Base-by-base conservation (phyloP, 345 rosid genomes). In the Alliaria petiolata region DNA sequence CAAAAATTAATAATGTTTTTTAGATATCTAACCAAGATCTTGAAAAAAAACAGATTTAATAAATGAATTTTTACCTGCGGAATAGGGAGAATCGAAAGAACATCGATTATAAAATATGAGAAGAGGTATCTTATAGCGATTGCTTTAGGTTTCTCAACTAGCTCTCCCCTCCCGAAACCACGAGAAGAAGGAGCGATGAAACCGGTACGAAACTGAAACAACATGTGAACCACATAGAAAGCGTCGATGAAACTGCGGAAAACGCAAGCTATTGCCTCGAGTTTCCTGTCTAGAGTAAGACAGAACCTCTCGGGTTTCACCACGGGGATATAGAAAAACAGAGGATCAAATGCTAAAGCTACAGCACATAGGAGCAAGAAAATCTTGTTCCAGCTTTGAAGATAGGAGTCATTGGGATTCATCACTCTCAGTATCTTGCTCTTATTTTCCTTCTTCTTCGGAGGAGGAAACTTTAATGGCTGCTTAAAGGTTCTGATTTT, bases 401-500 rank as follows among this genome's bases (percentile, higher is more conserved):
- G 79, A 75, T 64, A 70, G 0, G 69, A 53, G 13, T 65, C 82
- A 12, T 70, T 76, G 1, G 82, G 82, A 44, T 79, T 79, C 60
- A 79, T 71, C 67, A 86, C 81, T 64, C 15, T 54, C 67, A 73
- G 71, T 44, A 14, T 49, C 4, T 67, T 51, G 13, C 26, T 70
- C 45, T 43, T 70, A 39, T 64, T 74, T 60, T 12, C 28, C 19
- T 60, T 78, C 44, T 22, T 51, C 30, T 62, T 62, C 8, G 0
- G 6, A 7, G 72, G 38, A 22, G 30, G 58, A 20, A 71, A 52
- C 16, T 8, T 72, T 22, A 60, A 10, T 16, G 90, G 84, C 59
- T 70, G 80, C 66, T 74, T 86, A 57, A 84, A 67, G 72, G 70
- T 75, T 74, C 45, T 78, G 26, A 89, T 76, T 59, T 79, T 87